Evolutionary conservation across 148 eudicot genomes (phyloP).

Genomic region (Spergularia bocconei): DNA sequence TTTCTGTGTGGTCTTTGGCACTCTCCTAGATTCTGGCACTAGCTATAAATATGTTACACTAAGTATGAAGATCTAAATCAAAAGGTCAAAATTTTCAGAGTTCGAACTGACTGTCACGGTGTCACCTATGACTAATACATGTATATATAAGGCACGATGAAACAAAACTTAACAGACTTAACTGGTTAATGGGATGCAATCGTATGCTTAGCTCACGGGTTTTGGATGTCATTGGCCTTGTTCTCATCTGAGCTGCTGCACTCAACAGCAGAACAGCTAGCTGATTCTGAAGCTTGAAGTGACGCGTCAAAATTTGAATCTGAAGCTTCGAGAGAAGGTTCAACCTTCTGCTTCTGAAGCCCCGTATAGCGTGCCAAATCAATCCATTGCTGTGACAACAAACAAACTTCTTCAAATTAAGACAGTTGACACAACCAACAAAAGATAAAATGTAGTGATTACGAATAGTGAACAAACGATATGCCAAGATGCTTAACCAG

Average conservation of each 20-base stretch:
- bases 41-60: constrained; percentile 6
- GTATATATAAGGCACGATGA: neutral
- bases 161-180: constrained; percentile 15
- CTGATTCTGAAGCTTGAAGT: constrained; percentile 36
- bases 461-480: neutral
- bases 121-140: neutral
- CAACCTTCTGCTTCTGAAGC: constrained; percentile 59
- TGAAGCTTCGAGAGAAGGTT: constrained; percentile 36
- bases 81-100: neutral
- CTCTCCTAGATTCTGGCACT: constrained; percentile 3
- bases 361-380: constrained; percentile 91
- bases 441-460: constrained; percentile 5
- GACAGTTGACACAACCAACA: constrained; percentile 3
- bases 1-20: constrained; percentile 15
- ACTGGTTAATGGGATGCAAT: neutral
- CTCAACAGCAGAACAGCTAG: constrained; percentile 40
- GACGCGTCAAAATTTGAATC: constrained; percentile 37
- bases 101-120: neutral
- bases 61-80: constrained; percentile 9
- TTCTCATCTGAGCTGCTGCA: constrained; percentile 55
- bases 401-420: neutral
- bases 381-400: constrained; percentile 87
- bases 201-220: constrained; percentile 38
- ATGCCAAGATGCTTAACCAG: neutral
- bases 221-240: constrained; percentile 53